Conservation (phyloP, 1,139 yeast genomes). For the Sugiyamaella pinicola region DNA sequence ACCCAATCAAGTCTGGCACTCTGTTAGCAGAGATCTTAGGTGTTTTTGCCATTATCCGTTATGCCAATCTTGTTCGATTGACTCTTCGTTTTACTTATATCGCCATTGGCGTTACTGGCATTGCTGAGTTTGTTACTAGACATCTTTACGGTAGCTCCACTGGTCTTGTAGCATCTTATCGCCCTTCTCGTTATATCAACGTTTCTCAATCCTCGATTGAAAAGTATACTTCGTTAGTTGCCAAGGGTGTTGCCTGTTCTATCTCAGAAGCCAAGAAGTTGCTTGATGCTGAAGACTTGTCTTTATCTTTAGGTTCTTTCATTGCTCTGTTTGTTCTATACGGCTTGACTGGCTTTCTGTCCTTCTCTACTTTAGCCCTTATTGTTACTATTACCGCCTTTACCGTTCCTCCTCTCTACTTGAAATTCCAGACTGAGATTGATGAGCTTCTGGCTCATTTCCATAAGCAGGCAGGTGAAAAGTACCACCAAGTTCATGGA, state of each 20-base stretch:
- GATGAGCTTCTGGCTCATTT: slow-evolving; percentile 69
- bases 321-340: slow-evolving; percentile 64
- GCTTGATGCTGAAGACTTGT: slow-evolving; percentile 66
- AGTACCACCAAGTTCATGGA: slow-evolving; percentile 56
- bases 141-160: slow-evolving; percentile 38
- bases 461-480: slow-evolving; percentile 57
- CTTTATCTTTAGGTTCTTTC: slow-evolving; percentile 72
- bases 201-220: slow-evolving; percentile 39
- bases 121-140: slow-evolving; percentile 42
- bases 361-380: slow-evolving; percentile 68
- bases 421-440: slow-evolving; percentile 74
- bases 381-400: slow-evolving; percentile 63
- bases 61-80: slow-evolving; percentile 68
- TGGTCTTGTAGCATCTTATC: slow-evolving; percentile 41
- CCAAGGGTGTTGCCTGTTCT: slow-evolving; percentile 37
- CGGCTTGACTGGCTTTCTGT: slow-evolving; percentile 74
- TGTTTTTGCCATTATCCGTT: slow-evolving; percentile 64
- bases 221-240: slow-evolving; percentile 38
- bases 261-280: slow-evolving; percentile 55
- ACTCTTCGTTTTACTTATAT: slow-evolving; percentile 55
- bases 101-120: slow-evolving; percentile 39
- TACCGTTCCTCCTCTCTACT: slow-evolving; percentile 74
- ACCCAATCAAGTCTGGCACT: slow-evolving; percentile 78
- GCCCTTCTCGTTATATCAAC: slow-evolving; percentile 42
- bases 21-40: slow-evolving; percentile 67